Base-by-base conservation (phyloP, 805 yeast species). In the Brettanomyces naardenensis region DNA sequence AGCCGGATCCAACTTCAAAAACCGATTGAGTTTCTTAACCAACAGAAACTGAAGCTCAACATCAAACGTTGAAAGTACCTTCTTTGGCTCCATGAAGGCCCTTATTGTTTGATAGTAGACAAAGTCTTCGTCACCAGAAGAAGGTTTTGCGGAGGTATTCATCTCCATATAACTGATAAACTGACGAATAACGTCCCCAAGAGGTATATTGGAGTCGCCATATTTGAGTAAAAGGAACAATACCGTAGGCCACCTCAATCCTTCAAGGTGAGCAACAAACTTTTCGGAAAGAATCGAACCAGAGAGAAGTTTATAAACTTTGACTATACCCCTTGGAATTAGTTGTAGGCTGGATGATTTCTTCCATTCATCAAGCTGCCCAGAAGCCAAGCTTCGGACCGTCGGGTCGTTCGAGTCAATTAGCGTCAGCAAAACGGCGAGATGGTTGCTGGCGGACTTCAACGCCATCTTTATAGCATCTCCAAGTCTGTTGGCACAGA, bases 291-390 rank as follows among this genome's bases (percentile, higher is more conserved):
- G 51, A 13, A 66, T 49, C 6, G 68, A 61, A 10, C 85, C 84
- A 2, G 82, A 64, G 14, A 89, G 62, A 4, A 89, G 57, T 43
- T 75, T 74, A 56, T 80, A 83, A 1, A 86, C 66, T 46, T 78
- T 75, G 13, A 74, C 52, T 17, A 85, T 57, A 3, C 71, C 60
- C 1, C 37, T 39, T 1, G 94, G 88, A 39, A 80, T 75, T 33
- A 56, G 58, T 21, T 52, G 54, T 22, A 64, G 38, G 4, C 62
- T 59, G 4, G 66, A 64, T 5, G 61, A 59, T 3, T 65, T 62
- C 22, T 56, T 55, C 97, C 97, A 89, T 28, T 71, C 73, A 2
- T 63, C 59, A 19, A 90, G 57, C 58, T 88, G 96, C 25, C 57
- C 56, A 5, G 52, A 45, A 0, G 96, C 89, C 37, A 75, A 64